A percentile compares a stretch with the other conserved stretches of the same genome.
phyloP scores from a whole-genome alignment of 306 rosid genomes.

The Rosa persica region DNA sequence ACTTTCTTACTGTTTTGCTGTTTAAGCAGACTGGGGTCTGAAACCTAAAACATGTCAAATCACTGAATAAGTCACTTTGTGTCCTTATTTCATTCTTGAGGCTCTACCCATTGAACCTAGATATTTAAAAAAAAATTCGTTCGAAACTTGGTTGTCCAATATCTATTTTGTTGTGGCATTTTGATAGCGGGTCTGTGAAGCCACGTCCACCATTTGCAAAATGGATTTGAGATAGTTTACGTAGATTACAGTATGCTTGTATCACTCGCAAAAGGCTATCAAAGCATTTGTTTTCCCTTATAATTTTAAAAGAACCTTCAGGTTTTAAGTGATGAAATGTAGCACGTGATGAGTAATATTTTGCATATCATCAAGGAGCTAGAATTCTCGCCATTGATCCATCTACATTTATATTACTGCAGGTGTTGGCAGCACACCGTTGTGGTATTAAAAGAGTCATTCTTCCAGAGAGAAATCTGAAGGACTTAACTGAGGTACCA shows the following conservation, averaged over 20 bases:
- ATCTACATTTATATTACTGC: conserved; percentile 28
- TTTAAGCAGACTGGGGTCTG: not conserved
- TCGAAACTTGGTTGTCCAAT: not conserved
- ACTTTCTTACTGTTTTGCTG: not conserved
- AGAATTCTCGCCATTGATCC: not conserved
- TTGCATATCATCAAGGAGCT: not conserved
- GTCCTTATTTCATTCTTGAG: not conserved
- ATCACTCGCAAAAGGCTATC: not conserved
- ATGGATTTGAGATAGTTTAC: not conserved
- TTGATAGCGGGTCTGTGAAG: not conserved
- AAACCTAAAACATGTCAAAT: too few species aligned
- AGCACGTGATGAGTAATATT: not conserved
- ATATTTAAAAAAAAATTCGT: not conserved
- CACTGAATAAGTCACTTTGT: too few species aligned
- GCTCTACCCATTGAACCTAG: not conserved
- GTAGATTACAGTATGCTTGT: not conserved
- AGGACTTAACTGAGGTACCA: conserved; percentile 93
- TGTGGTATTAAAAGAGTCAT: conserved; percentile 85
- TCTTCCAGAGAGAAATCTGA: conserved; percentile 90
- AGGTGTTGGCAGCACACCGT: conserved; percentile 97
- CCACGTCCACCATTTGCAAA: not conserved
- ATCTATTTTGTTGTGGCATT: not conserved
- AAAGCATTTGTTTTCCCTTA: not conserved
- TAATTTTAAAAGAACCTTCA: not conserved
- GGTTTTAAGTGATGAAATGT: not conserved